Conservation (phyloP, 345 rosid genomes). For the Nephelium lappaceum region DNA sequence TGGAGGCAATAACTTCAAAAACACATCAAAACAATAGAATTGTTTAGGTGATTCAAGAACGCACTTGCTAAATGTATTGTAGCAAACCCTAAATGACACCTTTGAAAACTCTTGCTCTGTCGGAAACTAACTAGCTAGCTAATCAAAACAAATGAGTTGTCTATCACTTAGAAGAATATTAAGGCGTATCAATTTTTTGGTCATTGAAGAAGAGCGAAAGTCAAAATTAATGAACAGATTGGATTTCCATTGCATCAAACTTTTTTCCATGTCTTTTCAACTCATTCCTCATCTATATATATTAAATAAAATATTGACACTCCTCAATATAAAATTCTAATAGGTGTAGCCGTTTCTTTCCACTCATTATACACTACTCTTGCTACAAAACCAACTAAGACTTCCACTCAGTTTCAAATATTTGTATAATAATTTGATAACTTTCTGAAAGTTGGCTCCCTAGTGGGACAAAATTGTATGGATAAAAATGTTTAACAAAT, state of each 20-base stretch:
- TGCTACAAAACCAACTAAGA: conserved; percentile 43
- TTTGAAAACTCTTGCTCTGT: neutral
- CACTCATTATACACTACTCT: conserved; percentile 25
- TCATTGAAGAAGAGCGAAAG: neutral
- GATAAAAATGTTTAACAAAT: conserved; percentile 19
- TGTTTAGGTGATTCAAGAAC: too few relatives aligned
- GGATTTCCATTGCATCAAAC: neutral
- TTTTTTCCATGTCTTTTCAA: neutral
- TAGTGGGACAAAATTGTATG: conserved; percentile 28
- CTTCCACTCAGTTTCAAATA: conserved; percentile 44
- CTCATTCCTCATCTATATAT: neutral
- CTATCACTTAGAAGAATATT: conserved; percentile 5
- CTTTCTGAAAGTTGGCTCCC: conserved; percentile 39
- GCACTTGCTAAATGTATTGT: too few relatives aligned
- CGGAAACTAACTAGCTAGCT: neutral
- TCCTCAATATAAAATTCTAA: neutral
- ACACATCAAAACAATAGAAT: too few relatives aligned
- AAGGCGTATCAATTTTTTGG: neutral
- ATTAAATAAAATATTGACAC: too few relatives aligned
- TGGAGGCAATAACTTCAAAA: too few relatives aligned
- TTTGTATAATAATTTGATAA: conserved; percentile 25
- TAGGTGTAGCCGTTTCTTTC: conserved; percentile 16
- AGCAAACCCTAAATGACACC: conserved; percentile 4
- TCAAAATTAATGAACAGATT: neutral
- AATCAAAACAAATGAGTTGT: neutral